Conservation (phyloP, 163 green algal genomes). For the Trebouxiophyceae sp. region DNA sequence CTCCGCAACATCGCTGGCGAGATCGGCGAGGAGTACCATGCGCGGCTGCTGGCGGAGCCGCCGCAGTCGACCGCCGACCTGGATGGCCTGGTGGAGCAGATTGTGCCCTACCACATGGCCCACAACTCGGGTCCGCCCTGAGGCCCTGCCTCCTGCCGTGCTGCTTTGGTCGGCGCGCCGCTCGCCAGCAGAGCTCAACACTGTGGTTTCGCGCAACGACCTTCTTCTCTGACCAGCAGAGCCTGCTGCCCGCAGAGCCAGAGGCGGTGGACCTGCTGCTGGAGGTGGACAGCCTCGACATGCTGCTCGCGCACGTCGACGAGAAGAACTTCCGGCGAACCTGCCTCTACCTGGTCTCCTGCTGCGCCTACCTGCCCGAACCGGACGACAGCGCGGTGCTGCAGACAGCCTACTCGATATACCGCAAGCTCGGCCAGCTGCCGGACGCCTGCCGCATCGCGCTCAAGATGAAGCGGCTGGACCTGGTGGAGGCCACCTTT, state of each 20-base stretch:
- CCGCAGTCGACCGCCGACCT: conserved; percentile 46
- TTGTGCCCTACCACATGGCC: conserved; percentile 94
- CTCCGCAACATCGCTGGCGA: conserved; percentile 86
- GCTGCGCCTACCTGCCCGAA: conserved; percentile 85
- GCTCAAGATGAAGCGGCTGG: conserved; percentile 57
- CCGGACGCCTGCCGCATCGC: conserved; percentile 45
- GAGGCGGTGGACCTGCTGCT: conserved; percentile 97
- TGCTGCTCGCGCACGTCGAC: conserved; percentile 72
- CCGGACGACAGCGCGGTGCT: conserved; percentile 81
- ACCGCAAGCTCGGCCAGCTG: conserved; percentile 53
- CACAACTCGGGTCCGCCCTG: conserved; percentile 71
- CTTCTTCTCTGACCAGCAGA: no score
- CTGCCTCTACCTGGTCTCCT: conserved; percentile 89
- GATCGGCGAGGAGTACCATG: conserved; percentile 66
- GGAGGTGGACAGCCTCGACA: conserved; percentile 82
- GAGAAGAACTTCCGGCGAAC: conserved; percentile 79
- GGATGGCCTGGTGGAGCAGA: conserved; percentile 75
- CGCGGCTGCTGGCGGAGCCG: conserved; percentile 27
- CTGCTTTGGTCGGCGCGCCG: no score
- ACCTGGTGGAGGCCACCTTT: conserved; percentile 60
- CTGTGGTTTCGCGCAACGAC: no score
- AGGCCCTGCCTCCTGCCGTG: no score
- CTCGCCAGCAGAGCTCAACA: no score
- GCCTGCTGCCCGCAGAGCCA: conserved; percentile 81
- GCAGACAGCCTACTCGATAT: conserved; percentile 64